Evolutionary conservation across 345 rosid genomes (phyloP).

Genomic region (Tarenaya hassleriana): DNA sequence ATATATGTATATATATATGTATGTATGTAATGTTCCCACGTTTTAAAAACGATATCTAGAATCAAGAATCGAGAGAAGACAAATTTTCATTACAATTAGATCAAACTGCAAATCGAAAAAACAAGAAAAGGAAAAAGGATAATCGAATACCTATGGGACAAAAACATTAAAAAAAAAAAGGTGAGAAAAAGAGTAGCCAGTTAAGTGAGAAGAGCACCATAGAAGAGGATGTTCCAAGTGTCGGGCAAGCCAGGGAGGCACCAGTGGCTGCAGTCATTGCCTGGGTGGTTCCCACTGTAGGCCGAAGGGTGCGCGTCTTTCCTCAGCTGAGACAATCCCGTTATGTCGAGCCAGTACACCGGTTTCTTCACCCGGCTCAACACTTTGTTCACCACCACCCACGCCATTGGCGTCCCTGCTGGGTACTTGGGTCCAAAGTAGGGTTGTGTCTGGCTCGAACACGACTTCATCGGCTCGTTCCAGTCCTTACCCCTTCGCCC

Average conservation of each 20-base stretch:
- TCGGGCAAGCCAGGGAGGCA: constrained; percentile 96
- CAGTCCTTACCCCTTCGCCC: constrained; percentile 73
- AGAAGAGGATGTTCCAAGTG: constrained; percentile 75
- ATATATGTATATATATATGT: too few relatives aligned
- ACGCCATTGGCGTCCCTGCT: constrained; percentile 63
- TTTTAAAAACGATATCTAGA: too few relatives aligned
- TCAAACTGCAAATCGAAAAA: too few relatives aligned
- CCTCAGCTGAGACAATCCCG: constrained; percentile 51
- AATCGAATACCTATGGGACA: too few relatives aligned
- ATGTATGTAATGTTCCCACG: too few relatives aligned
- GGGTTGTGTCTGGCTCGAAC: constrained; percentile 57
- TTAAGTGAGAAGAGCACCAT: constrained; percentile 45
- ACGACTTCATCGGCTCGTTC: constrained; percentile 55
- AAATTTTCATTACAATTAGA: too few relatives aligned
- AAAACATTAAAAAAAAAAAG: too few relatives aligned
- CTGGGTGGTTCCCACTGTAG: constrained; percentile 38
- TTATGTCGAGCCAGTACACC: constrained; percentile 62
- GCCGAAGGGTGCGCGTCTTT: constrained; percentile 77
- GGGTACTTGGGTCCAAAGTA: constrained; percentile 60
- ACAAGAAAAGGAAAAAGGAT: too few relatives aligned
- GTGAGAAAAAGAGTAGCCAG: too few relatives aligned
- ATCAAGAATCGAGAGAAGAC: too few relatives aligned
- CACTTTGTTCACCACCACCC: constrained; percentile 62
- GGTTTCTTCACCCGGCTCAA: constrained; percentile 67
- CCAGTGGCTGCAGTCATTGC: constrained; percentile 86